Conservation (phyloP, 257 asterid species). For the Nicotiana noctiflora region DNA sequence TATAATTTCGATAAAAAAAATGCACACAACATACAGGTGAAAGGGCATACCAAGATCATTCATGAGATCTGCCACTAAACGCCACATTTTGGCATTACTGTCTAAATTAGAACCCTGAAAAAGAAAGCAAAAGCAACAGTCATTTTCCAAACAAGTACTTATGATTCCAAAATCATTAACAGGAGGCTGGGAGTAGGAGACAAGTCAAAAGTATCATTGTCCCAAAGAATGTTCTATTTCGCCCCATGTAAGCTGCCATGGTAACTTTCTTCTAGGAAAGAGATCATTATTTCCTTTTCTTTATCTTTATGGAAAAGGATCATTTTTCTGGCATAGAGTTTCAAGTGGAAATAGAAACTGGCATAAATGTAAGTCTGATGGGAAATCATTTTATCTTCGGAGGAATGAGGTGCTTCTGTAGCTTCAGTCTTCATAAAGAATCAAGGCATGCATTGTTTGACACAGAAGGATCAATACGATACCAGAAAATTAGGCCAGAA, state of each 20-base stretch:
- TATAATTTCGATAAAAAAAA: not conserved
- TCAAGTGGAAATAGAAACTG: not conserved
- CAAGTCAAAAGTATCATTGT: not conserved
- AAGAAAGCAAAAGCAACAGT: not conserved
- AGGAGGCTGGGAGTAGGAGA: not conserved
- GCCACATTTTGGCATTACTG: constrained; percentile 99
- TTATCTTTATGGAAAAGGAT: not conserved
- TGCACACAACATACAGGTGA: not conserved
- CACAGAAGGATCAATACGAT: not conserved
- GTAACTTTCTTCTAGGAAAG: not conserved
- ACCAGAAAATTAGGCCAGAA: not conserved
- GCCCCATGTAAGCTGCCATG: not conserved
- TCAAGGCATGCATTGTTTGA: not conserved
- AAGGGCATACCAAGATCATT: constrained; percentile 72
- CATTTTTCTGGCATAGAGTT: not conserved
- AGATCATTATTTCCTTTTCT: not conserved
- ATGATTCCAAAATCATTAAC: not conserved
- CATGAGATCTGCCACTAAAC: constrained; percentile 98
- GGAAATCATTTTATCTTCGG: not conserved
- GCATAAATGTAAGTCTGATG: not conserved
- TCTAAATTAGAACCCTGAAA: constrained; percentile 86
- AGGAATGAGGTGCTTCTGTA: not conserved
- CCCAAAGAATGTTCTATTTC: not conserved
- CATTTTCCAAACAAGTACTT: constrained; percentile 1
- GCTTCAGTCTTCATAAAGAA: not conserved